A percentile compares a stretch with the other conserved stretches of the same genome.
phyloP scores from a whole-genome alignment of 164 flowering plant genomes.

The Nymphaea thermarum region DNA sequence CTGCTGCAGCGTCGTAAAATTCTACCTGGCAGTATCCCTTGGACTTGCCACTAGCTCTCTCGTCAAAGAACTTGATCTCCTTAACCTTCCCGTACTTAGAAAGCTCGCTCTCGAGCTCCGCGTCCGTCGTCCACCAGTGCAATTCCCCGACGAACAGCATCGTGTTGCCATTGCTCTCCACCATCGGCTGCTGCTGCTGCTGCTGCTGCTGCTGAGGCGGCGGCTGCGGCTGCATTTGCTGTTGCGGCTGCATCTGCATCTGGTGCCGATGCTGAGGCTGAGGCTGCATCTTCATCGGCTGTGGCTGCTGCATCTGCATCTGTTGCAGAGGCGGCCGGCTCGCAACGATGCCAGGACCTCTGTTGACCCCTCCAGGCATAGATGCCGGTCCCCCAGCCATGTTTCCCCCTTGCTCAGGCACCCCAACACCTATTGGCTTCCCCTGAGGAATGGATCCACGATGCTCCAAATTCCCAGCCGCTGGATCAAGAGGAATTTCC shows the following conservation, averaged over 20 bases:
- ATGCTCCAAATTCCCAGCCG: background rate
- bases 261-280: background rate
- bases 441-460: background rate
- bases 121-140: conserved; percentile 85
- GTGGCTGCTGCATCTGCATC: background rate
- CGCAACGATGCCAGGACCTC: background rate
- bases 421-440: background rate
- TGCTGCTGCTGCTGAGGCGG: background rate
- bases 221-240: conserved; percentile 1
- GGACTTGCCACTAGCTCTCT: conserved; percentile 71
- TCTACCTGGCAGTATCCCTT: conserved; percentile 80
- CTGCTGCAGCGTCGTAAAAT: conserved; percentile 44
- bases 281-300: background rate
- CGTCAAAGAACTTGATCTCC: conserved; percentile 65
- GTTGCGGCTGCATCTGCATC: background rate
- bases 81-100: conserved; percentile 55
- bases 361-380: background rate
- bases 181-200: conserved; percentile 4
- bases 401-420: background rate
- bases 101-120: conserved; percentile 49
- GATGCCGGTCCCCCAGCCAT: background rate
- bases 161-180: conserved; percentile 33
- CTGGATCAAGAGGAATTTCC: background rate
- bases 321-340: background rate
- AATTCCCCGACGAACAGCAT: conserved; percentile 65